Base-by-base conservation (phyloP, 2,329 filamentous ascomycete genomes). In the Pseudogymnoascus sp. region DNA sequence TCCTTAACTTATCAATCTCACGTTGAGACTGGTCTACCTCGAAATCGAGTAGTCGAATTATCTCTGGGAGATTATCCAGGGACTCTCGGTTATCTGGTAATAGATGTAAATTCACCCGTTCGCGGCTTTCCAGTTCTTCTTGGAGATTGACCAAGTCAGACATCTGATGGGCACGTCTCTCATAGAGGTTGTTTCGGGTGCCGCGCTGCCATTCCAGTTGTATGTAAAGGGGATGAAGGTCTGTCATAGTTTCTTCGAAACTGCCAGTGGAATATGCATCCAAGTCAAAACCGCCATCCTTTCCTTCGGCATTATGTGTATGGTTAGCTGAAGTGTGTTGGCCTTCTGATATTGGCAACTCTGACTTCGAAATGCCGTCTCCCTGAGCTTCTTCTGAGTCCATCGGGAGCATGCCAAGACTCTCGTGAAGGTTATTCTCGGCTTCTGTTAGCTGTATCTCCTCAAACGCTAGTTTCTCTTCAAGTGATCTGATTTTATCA, bases 401-500 rank as follows among this genome's bases (percentile, higher is more conserved):
- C 6, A 53, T 53, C 28, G 14, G 30, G 12, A 18, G 25, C 4
- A 53, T 53, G 12, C 36, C 28, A 60, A 33, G 25, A 22, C 30
- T 37, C 28, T 41, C 12, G 8, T 35, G 25, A 6, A 33, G 59
- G 6, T 18, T 60, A 60, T 22, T 9, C 33, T 35, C 33, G 2
- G 37, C 39, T 8, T 53, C 12, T 18, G 47, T 39, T 14, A 65
- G 60, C 15, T 61, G 20, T 6, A 59, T 62, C 30, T 69, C 66
- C 15, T 66, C 22, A 2, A 11, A 28, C 0, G 58, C 53, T 1
- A 69, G 47, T 11, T 59, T 15, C 39, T 64, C 60, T 61, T 69
- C 67, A 14, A 68, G 58, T 2, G 39, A 12, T 9, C 61, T 67
- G 8, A 65, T 65, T 20, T 68, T 65, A 35, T 68, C 63, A 47